Evolutionary conservation across 768 basidiomycete genomes (phyloP).

Genomic region (Inosperma sp.): DNA sequence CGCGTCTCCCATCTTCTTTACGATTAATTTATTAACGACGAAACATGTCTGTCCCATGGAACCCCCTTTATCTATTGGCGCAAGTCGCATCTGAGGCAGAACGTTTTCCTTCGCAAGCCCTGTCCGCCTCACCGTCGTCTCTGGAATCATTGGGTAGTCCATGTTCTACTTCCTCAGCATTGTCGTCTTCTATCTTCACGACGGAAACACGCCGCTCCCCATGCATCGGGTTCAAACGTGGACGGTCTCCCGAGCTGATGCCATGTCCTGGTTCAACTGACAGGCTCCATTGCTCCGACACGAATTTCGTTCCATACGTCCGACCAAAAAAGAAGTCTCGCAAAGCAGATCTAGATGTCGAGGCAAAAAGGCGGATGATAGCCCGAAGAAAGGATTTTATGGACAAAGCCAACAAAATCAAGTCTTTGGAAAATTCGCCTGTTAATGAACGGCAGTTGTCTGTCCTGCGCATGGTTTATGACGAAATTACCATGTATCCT

Average conservation of each 20-base stretch:
- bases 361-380: slow-evolving; percentile 29
- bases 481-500: slow-evolving; percentile 63
- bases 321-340: slow-evolving; percentile 25
- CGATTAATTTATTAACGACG: slow-evolving; percentile 13
- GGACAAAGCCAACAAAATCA: slow-evolving; percentile 37
- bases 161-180: slow-evolving; percentile 7
- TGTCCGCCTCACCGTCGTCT: background rate
- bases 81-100: slow-evolving; percentile 10
- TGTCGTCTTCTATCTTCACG: slow-evolving; percentile 16
- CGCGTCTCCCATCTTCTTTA: slow-evolving; percentile 23
- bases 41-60: slow-evolving; percentile 3
- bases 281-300: slow-evolving; percentile 18
- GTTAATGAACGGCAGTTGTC: slow-evolving; percentile 52
- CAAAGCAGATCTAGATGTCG: slow-evolving; percentile 24
- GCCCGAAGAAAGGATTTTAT: slow-evolving; percentile 31
- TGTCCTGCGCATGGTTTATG: slow-evolving; percentile 59
- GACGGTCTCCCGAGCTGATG: background rate
- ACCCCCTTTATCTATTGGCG: slow-evolving; percentile 9
- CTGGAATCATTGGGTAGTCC: background rate
- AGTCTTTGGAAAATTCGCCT: slow-evolving; percentile 50
- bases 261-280: slow-evolving; percentile 20
- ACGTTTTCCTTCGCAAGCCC: background rate
- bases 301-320: slow-evolving; percentile 24
- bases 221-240: slow-evolving; percentile 3
- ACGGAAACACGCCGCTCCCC: background rate